These are phyloP conservation scores for Diaporthe velutina DNA, from an alignment of 2,329 filamentous ascomycete genomes.

Conservation along the genomic window DNA sequence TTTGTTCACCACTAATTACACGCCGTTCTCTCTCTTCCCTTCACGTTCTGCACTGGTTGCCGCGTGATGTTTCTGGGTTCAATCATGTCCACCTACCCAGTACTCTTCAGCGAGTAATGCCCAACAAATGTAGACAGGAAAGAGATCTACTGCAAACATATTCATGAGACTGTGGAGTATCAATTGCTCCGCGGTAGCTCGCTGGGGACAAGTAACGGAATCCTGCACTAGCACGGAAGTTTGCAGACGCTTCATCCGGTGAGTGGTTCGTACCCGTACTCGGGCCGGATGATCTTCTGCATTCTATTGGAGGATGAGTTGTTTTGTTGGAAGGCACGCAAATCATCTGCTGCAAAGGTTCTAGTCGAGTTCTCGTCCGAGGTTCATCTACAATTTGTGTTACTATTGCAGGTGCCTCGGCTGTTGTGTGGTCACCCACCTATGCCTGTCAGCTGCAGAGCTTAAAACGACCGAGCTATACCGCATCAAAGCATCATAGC, in stretches of 20 bases:
- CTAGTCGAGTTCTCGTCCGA: not conserved
- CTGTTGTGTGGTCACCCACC: not conserved
- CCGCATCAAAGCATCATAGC: constrained; percentile 14
- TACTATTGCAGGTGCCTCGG: constrained; percentile 18
- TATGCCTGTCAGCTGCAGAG: not conserved
- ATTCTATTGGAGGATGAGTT: not conserved
- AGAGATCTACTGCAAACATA: not conserved
- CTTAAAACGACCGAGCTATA: constrained; percentile 11
- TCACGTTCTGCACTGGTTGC: not conserved
- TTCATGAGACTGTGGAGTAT: not conserved
- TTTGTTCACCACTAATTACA: not conserved
- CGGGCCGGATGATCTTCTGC: not conserved
- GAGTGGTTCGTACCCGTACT: not conserved
- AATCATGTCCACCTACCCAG: not conserved
- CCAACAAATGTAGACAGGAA: too few species aligned
- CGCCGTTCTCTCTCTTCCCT: not conserved
- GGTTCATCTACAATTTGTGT: not conserved
- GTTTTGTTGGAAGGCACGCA: not conserved
- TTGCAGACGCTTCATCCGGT: not conserved
- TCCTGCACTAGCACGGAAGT: not conserved
- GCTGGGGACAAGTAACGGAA: not conserved
- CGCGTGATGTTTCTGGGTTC: not conserved
- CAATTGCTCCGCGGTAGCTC: not conserved
- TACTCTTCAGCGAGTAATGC: not conserved
- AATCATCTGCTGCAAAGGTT: not conserved